These are phyloP conservation scores for Septoria linicola DNA, from an alignment of 2,329 filamentous ascomycete species.

Conservation along the genomic window DNA sequence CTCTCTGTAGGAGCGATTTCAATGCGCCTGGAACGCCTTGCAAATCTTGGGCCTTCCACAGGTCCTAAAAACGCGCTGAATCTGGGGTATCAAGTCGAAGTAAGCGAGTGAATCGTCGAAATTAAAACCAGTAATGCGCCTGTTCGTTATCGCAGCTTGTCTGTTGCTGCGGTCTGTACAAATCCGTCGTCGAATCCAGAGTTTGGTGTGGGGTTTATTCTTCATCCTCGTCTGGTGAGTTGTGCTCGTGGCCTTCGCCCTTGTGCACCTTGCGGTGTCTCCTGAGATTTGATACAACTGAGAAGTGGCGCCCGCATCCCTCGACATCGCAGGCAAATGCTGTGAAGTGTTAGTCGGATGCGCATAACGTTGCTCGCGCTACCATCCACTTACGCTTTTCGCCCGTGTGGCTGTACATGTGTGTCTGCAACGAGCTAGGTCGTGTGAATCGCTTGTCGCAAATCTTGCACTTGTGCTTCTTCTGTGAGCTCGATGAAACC, in stretches of 20 bases:
- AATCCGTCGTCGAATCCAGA: background rate
- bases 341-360: constrained; percentile 42
- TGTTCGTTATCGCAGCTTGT: constrained; percentile 2
- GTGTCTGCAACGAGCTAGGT: constrained; percentile 90
- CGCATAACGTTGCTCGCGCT: background rate
- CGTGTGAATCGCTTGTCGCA: constrained; percentile 97
- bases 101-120: constrained; percentile 37
- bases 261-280: constrained; percentile 96
- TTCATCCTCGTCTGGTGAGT: constrained; percentile 50
- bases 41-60: constrained; percentile 1
- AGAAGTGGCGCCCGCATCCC: constrained; percentile 93
- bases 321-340: constrained; percentile 93
- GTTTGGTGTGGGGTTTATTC: constrained; percentile 23
- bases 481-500: constrained; percentile 90
- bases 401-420: constrained; percentile 98
- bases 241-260: constrained; percentile 56
- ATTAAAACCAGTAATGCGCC: constrained; percentile 22
- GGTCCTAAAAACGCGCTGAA: constrained; percentile 11
- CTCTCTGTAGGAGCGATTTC: constrained; percentile 4
- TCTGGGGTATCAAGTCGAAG: constrained; percentile 37
- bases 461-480: constrained; percentile 99
- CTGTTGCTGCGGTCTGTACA: constrained; percentile 19
- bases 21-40: constrained; percentile 22
- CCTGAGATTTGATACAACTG: constrained; percentile 91
- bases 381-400: constrained; percentile 79